phyloP scores from a whole-genome alignment of 2,329 filamentous ascomycete species.

The Lomentospora prolificans region DNA sequence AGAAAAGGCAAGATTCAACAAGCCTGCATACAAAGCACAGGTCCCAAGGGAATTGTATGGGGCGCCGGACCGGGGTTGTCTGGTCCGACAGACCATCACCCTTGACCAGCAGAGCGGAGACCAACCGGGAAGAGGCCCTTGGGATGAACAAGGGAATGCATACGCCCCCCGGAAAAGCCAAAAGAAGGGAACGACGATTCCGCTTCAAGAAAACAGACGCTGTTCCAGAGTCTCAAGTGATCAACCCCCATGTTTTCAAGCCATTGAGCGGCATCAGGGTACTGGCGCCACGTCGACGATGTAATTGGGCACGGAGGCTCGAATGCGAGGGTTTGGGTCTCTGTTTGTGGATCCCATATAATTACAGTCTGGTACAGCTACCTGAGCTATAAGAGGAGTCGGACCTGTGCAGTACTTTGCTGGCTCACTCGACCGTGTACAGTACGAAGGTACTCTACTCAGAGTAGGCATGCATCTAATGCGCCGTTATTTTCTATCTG shows the following conservation, averaged over 20 bases:
- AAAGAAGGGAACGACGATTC: neutral
- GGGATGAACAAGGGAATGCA: slow-evolving; percentile 5
- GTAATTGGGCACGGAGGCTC: slow-evolving; percentile 3
- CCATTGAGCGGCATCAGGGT: slow-evolving; percentile 4
- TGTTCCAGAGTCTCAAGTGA: slow-evolving; percentile 3
- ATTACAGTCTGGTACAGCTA: neutral
- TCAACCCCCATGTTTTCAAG: neutral
- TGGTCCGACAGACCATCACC: neutral
- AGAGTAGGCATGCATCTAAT: too few species aligned
- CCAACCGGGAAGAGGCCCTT: slow-evolving; percentile 1
- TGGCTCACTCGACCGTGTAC: too few species aligned
- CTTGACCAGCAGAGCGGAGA: neutral
- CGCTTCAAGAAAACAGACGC: neutral
- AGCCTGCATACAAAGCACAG: neutral
- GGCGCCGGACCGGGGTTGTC: neutral
- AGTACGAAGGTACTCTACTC: too few species aligned
- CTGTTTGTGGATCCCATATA: neutral
- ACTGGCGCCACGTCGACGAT: slow-evolving; percentile 6
- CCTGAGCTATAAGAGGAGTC: neutral
- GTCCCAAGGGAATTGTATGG: neutral
- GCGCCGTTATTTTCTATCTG: too few species aligned
- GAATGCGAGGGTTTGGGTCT: neutral
- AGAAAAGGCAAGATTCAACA: slow-evolving; percentile 5
- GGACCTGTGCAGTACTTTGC: too few species aligned
- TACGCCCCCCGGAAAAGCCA: neutral